Evolutionary conservation across 768 basidiomycete genomes (phyloP), one percentile per base, ranked within the genome.

Genomic region (Suillus weaverae): DNA sequence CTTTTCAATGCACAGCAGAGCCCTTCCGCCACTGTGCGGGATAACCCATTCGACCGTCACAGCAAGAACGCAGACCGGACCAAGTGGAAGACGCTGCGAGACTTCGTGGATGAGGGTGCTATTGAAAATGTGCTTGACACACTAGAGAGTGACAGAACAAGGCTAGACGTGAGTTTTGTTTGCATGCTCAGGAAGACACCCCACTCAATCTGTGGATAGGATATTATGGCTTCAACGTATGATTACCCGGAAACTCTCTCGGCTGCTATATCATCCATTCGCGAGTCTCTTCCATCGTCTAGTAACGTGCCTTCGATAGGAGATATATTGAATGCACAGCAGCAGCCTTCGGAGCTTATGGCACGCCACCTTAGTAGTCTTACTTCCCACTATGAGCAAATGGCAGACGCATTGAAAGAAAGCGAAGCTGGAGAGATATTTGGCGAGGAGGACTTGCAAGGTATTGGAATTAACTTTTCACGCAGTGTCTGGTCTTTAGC

Each of bases 71-170:
- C 70, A 32, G 87, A 89, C 68, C 80, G 86, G 64, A 81, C 79
- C 46, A 81, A 79, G 38, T 94, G 92, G 92, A 94, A 92, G 81
- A 91, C 89, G 0, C 72, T 94, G 39, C 84, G 93, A 39, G 92
- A 94, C 72, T 94, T 95, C 74, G 90, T 94, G 41, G 91, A 94
- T 69, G 93, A 95, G 69, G 83, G 87, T 36, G 89, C 87, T 8
- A 87, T 94, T 43, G 93, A 95, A 61, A 89, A 91, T 66, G 82
- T 87, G 22, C 72, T 90, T 54, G 93, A 94, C 62, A 81, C 80
- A 1, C 85, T 94, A 56, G 93, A 95, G 70, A 82, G 79, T 62
- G 90, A 93, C 62, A 80, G 91, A 56, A 81, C 79, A 66, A 79
- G 80, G 36, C 77, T 94, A 43, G 92, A 94, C 64, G 92, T 91